These are phyloP conservation scores for Lachnellula subtilissima DNA, from an alignment of 2,329 filamentous ascomycete species.

Conservation along the genomic window DNA sequence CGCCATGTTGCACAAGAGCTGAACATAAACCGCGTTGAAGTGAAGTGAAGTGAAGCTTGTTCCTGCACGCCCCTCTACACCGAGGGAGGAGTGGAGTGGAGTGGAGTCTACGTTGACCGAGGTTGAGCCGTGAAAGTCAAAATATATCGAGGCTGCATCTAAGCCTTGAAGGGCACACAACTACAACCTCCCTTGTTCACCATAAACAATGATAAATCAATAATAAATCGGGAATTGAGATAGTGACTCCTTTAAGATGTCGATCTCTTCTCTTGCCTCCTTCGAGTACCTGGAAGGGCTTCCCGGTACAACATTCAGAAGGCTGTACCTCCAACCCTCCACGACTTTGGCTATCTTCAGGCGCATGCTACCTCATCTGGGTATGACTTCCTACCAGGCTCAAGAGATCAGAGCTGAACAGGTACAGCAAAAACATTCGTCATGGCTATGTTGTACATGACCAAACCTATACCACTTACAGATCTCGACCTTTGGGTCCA, in stretches of 20 bases:
- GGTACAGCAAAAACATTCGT: slow-evolving; percentile 82
- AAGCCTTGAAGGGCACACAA: neutral
- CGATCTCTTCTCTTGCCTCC: slow-evolving; percentile 50
- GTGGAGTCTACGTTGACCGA: neutral
- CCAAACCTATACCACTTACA: slow-evolving; percentile 68
- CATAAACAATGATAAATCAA: slow-evolving; percentile 22
- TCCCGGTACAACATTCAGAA: slow-evolving; percentile 81
- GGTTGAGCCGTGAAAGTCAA: neutral
- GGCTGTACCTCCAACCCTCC: slow-evolving; percentile 92
- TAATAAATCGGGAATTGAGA: slow-evolving; percentile 11
- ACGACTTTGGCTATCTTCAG: slow-evolving; percentile 93
- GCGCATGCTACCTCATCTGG: slow-evolving; percentile 90
- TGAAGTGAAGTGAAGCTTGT: neutral
- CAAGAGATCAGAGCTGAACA: slow-evolving; percentile 14
- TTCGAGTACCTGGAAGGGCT: slow-evolving; percentile 93
- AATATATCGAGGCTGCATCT: no score
- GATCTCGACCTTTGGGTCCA: slow-evolving; percentile 86
- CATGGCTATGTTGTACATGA: slow-evolving; percentile 91
- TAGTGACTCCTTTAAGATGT: slow-evolving; percentile 25
- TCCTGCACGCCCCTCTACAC: neutral
- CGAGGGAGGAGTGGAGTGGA: neutral
- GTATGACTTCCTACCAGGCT: slow-evolving; percentile 42
- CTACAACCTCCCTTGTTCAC: neutral
- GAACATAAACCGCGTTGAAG: slow-evolving; percentile 4
- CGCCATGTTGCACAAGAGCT: slow-evolving; percentile 38